These are phyloP conservation scores for Cytospora chrysosperma DNA, from an alignment of 2,329 filamentous ascomycete genomes.

Conservation along the genomic window DNA sequence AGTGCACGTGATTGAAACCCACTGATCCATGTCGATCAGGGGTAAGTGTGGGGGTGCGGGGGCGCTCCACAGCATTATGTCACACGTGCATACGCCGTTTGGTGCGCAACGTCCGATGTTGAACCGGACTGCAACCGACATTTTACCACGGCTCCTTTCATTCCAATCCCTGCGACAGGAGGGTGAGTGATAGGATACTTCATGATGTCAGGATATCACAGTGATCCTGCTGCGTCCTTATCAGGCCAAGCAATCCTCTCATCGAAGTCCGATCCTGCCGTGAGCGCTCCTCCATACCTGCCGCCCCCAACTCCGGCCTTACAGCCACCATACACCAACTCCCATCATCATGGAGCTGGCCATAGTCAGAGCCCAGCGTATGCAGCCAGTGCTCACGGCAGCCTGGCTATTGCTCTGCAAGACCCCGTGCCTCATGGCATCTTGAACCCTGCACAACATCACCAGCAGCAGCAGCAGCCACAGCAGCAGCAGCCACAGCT, in stretches of 20 bases:
- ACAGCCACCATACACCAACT: background rate
- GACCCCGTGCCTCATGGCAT: constrained; percentile 20
- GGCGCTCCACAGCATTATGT: too few relatives aligned
- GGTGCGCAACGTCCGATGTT: constrained; percentile 20
- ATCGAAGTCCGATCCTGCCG: background rate
- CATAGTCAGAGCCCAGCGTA: constrained; percentile 9
- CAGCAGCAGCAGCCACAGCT: constrained; percentile 3
- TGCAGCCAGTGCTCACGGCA: constrained; percentile 4
- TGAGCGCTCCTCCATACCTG: constrained; percentile 5
- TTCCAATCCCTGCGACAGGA: constrained; percentile 1
- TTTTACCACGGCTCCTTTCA: constrained; percentile 17
- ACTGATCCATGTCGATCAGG: too few relatives aligned
- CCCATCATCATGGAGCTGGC: constrained; percentile 1
- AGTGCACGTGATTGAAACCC: background rate
- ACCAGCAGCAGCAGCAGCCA: constrained; percentile 7
- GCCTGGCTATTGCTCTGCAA: constrained; percentile 11
- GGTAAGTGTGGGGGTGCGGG: background rate
- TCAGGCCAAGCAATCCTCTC: constrained; percentile 15
- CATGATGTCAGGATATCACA: constrained; percentile 22
- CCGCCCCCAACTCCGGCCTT: constrained; percentile 8
- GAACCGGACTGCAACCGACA: constrained; percentile 22
- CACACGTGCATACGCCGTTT: background rate
- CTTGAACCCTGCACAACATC: constrained; percentile 17
- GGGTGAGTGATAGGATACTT: constrained; percentile 5
- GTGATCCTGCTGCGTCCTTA: constrained; percentile 7